A percentile compares a stretch with the other conserved stretches of the same genome.
Evolutionary conservation across 768 basidiomycete genomes (phyloP).

Genomic region (Mycena vulgaris): DNA sequence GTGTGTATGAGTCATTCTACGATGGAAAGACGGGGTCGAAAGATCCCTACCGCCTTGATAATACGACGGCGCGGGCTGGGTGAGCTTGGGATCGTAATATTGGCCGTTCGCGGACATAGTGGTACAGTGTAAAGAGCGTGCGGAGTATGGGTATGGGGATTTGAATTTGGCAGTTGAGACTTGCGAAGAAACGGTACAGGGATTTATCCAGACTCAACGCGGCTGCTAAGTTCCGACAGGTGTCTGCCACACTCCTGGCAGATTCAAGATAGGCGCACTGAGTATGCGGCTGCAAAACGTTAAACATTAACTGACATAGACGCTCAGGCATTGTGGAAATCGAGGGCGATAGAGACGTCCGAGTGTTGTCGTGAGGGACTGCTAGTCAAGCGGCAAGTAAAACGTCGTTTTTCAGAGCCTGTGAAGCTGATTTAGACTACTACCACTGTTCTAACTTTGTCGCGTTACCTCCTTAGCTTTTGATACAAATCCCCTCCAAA

Average conservation of each 20-base stretch:
- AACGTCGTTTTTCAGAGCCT: no score
- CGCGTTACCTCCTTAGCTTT: no score
- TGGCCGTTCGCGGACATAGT: constrained; percentile 11
- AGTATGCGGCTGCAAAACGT: neutral
- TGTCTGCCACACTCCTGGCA: constrained; percentile 8
- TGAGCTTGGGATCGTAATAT: constrained; percentile 23
- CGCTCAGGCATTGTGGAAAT: no score
- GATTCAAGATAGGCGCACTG: neutral
- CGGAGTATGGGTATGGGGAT: neutral
- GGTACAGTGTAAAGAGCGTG: neutral
- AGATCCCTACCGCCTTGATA: neutral
- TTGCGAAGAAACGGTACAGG: neutral
- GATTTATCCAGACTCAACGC: neutral
- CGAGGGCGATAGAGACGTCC: no score
- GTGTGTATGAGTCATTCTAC: neutral
- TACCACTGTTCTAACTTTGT: no score
- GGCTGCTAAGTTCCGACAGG: neutral
- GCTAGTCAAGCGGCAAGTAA: no score
- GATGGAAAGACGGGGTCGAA: neutral
- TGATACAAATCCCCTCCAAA: no score
- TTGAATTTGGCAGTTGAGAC: neutral
- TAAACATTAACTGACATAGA: no score
- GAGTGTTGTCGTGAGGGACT: no score
- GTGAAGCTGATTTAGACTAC: no score
- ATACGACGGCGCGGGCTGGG: constrained; percentile 13